A percentile compares a stretch with the other conserved stretches of the same genome.
These are phyloP conservation scores for Schizochytrium sp. DNA, from an alignment of 108 stramenopile species.

Conservation along the genomic window DNA sequence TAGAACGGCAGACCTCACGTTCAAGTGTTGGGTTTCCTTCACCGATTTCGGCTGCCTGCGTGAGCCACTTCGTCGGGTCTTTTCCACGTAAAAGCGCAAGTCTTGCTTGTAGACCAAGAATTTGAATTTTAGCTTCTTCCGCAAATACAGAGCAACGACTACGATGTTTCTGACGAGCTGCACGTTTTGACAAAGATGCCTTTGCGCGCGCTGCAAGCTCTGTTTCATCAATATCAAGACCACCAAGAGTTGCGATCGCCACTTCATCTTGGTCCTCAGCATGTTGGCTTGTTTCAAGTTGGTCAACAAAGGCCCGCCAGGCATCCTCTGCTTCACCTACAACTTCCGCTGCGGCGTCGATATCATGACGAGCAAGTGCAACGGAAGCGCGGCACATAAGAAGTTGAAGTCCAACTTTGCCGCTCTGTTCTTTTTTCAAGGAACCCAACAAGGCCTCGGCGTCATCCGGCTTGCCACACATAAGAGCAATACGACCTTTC, in stretches of 20 bases:
- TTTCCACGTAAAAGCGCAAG: background rate
- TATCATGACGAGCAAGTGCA: background rate
- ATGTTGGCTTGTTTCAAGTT: background rate
- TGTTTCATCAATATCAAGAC: background rate
- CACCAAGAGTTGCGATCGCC: background rate
- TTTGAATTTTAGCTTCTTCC: constrained; percentile 3
- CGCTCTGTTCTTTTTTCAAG: constrained; percentile 1
- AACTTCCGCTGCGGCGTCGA: background rate
- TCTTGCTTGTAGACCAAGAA: background rate
- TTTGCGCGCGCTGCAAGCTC: background rate
- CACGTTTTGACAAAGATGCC: background rate
- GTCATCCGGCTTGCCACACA: constrained; percentile 20
- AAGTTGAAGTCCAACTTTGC: background rate
- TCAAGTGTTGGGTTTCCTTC: constrained; percentile 10
- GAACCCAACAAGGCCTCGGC: constrained; percentile 7
- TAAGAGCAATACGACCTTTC: background rate
- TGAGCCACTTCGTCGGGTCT: background rate
- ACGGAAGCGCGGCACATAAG: background rate
- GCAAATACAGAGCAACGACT: background rate
- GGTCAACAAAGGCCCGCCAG: constrained; percentile 27
- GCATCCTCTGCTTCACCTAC: constrained; percentile 9
- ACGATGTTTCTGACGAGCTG: background rate
- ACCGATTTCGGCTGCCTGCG: background rate
- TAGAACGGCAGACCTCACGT: background rate
- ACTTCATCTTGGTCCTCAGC: constrained; percentile 4